Percentiles rank a stretch among this genome's conserved stretches.
These are phyloP conservation scores for Russula sp. DNA, from an alignment of 768 basidiomycete species.

Conservation along the genomic window DNA sequence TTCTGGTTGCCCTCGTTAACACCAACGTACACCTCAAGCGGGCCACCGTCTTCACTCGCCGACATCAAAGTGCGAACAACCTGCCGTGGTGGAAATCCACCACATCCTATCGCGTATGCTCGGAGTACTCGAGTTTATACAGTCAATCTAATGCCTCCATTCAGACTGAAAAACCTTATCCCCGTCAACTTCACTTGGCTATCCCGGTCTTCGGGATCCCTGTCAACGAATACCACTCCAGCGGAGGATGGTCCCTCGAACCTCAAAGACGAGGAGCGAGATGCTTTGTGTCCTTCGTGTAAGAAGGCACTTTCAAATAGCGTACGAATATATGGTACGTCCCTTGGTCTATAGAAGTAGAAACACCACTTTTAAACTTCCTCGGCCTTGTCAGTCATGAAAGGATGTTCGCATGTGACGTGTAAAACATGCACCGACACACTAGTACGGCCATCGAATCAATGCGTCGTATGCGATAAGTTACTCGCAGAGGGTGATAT, in stretches of 20 bases:
- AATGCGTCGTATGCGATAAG: conserved; percentile 86
- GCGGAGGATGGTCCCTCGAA: conserved; percentile 38
- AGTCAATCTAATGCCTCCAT: conserved; percentile 11
- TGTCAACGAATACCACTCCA: conserved; percentile 39
- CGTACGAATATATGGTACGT: conserved; percentile 63
- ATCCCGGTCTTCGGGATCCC: conserved; percentile 34
- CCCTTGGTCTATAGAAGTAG: conserved; percentile 2
- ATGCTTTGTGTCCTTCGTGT: conserved; percentile 84
- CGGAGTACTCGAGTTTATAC: background rate
- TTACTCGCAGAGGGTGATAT: conserved; percentile 65
- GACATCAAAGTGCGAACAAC: conserved; percentile 87
- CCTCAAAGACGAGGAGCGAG: conserved; percentile 51
- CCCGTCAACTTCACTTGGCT: conserved; percentile 76
- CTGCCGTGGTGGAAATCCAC: conserved; percentile 76
- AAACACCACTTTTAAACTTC: conserved; percentile 12
- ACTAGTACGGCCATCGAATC: conserved; percentile 70
- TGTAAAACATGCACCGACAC: conserved; percentile 91
- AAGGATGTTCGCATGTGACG: conserved; percentile 85
- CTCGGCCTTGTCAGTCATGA: conserved; percentile 55
- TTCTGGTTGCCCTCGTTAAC: conserved; percentile 97
- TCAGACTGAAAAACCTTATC: conserved; percentile 77
- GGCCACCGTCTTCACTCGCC: conserved; percentile 60
- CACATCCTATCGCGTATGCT: conserved; percentile 76
- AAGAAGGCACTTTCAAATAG: conserved; percentile 83
- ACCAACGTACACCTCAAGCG: conserved; percentile 67